phyloP scores from a whole-genome alignment of 1,284 basidiomycete genomes.

The Gomphus bonarii region DNA sequence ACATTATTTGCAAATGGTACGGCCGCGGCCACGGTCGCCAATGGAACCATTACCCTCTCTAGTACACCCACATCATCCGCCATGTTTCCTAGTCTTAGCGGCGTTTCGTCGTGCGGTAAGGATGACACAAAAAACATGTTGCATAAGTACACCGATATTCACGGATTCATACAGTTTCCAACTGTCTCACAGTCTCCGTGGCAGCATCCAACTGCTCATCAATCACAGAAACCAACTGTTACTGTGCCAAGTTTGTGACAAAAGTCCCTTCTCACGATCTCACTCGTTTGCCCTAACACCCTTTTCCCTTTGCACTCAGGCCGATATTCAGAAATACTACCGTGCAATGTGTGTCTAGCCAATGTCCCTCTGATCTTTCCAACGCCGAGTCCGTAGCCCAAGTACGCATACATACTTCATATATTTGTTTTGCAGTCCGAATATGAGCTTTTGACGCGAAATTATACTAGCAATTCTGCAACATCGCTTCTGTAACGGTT shows the following conservation, averaged over 20 bases:
- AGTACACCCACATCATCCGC: background rate
- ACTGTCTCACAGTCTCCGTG: slow-evolving; percentile 3
- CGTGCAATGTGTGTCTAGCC: background rate
- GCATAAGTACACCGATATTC: background rate
- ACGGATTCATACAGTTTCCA: background rate
- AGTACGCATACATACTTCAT: background rate
- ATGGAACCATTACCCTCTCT: background rate
- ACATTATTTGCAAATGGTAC: slow-evolving; percentile 6
- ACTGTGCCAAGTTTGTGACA: background rate
- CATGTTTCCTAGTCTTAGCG: background rate
- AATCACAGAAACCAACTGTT: slow-evolving; percentile 2
- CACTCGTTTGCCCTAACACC: background rate
- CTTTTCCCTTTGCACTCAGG: background rate
- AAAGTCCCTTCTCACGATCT: background rate
- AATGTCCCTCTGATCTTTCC: slow-evolving; percentile 1
- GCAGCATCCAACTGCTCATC: slow-evolving; percentile 1
- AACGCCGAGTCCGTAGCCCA: slow-evolving; percentile 4
- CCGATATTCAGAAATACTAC: background rate
- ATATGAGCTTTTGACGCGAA: background rate
- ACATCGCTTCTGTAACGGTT: slow-evolving; percentile 2
- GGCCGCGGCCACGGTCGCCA: background rate
- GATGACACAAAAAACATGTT: background rate
- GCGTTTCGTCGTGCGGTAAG: slow-evolving; percentile 6
- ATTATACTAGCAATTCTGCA: slow-evolving; percentile 3
- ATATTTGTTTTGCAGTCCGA: background rate